Percentiles rank a stretch among this genome's conserved stretches.
phyloP scores from a whole-genome alignment of 2,329 filamentous ascomycete species.

The Fusarium austroafricanum region DNA sequence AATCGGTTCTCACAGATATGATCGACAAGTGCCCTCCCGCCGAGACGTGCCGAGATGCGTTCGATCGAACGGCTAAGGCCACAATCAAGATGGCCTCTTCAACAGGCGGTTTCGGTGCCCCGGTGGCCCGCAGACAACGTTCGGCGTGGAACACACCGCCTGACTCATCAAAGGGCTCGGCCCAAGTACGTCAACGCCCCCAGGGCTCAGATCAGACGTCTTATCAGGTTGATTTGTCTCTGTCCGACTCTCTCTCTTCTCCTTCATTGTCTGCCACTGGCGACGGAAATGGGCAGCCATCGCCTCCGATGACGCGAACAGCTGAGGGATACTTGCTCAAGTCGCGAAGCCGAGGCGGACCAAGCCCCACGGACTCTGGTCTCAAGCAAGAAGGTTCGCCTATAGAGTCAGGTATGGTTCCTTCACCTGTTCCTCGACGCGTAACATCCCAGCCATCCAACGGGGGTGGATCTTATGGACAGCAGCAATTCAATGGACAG shows the following conservation, averaged over 20 bases:
- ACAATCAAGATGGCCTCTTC: constrained; percentile 95
- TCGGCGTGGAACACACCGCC: constrained; percentile 48
- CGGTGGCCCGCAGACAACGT: constrained; percentile 44
- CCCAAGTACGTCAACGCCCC: constrained; percentile 43
- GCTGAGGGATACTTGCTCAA: constrained; percentile 49
- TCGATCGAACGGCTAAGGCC: constrained; percentile 93
- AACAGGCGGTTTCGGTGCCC: constrained; percentile 79
- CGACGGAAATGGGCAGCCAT: constrained; percentile 52
- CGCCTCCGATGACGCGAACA: constrained; percentile 54
- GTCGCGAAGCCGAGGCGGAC: constrained; percentile 44
- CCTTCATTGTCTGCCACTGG: constrained; percentile 54
- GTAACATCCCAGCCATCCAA: constrained; percentile 51
- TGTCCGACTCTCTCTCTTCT: constrained; percentile 57
- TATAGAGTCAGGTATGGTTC: constrained; percentile 58
- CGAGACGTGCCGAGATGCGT: constrained; percentile 93
- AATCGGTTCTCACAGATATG: constrained; percentile 89
- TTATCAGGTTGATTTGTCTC: constrained; percentile 52
- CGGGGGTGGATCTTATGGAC: constrained; percentile 48
- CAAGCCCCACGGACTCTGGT: constrained; percentile 47
- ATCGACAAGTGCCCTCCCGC: constrained; percentile 96
- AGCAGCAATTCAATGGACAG: constrained; percentile 51
- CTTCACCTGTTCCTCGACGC: constrained; percentile 57
- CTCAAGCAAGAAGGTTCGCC: constrained; percentile 49
- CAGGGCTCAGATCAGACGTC: constrained; percentile 49
- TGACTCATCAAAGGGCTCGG: constrained; percentile 43